Evolutionary conservation across 768 basidiomycete genomes (phyloP).

Genomic region (Scleroderma citrinum): DNA sequence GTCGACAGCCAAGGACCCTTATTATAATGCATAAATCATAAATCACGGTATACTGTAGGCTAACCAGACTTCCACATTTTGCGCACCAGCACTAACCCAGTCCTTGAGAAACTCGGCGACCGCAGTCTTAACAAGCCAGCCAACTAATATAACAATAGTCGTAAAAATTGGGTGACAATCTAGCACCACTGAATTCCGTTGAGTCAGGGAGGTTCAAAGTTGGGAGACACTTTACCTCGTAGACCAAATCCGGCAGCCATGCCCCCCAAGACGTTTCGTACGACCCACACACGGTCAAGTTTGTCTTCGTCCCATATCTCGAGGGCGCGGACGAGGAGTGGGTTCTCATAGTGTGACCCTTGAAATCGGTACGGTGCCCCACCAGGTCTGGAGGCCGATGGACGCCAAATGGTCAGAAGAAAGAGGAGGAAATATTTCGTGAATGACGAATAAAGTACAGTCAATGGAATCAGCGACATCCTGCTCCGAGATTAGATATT

Average conservation of each 20-base stretch:
- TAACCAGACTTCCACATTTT: constrained; percentile 63
- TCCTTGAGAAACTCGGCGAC: constrained; percentile 55
- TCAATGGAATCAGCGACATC: constrained; percentile 70
- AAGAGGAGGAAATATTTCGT: constrained; percentile 83
- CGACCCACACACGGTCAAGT: constrained; percentile 77
- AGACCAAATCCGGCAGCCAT: constrained; percentile 85
- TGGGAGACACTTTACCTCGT: constrained; percentile 46
- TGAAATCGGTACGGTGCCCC: constrained; percentile 18
- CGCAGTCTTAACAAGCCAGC: constrained; percentile 67
- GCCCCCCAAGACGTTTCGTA: constrained; percentile 77
- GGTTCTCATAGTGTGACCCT: constrained; percentile 24
- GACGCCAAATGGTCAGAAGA: constrained; percentile 74
- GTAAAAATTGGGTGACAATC: constrained; percentile 72
- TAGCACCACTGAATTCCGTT: constrained; percentile 52
- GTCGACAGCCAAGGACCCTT: too few relatives aligned
- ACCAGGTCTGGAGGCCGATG: constrained; percentile 27
- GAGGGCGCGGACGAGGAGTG: constrained; percentile 37
- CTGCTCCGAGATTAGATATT: constrained; percentile 27
- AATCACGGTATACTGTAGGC: constrained; percentile 71
- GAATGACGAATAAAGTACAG: constrained; percentile 75
- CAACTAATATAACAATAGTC: constrained; percentile 64
- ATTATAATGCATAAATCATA: too few relatives aligned
- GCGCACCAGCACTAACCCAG: constrained; percentile 60
- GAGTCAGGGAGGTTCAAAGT: background rate
- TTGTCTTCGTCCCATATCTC: constrained; percentile 65